Conservation (phyloP, 2,329 filamentous ascomycete species). For the Pochonia chlamydosporia region DNA sequence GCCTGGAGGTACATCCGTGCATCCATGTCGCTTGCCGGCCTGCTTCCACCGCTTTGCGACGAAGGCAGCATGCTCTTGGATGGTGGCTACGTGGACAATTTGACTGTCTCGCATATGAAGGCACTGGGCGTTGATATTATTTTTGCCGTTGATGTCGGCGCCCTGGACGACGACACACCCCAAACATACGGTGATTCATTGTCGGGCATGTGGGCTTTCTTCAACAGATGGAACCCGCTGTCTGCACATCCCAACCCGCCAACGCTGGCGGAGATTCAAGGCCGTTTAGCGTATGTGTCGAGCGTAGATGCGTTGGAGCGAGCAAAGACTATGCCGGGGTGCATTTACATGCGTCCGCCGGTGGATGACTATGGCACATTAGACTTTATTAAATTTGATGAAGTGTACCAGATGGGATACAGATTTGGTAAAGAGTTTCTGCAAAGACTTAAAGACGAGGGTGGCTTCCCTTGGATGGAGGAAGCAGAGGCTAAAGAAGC, state of each 20-base stretch:
- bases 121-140: constrained; percentile 87
- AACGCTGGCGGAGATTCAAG: constrained; percentile 93
- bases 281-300: constrained; percentile 86
- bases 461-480: constrained; percentile 63
- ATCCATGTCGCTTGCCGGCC: constrained; percentile 91
- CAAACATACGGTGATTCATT: constrained; percentile 92
- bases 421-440: constrained; percentile 78
- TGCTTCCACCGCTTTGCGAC: constrained; percentile 90
- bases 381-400: constrained; percentile 96
- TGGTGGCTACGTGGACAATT: constrained; percentile 93
- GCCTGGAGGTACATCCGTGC: constrained; percentile 96
- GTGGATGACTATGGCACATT: constrained; percentile 90
- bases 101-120: constrained; percentile 97
- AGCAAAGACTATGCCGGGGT: constrained; percentile 85
- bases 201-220: constrained; percentile 88
- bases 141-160: constrained; percentile 91
- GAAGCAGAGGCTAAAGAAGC: constrained; percentile 74
- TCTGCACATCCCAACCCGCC: constrained; percentile 85
- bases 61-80: constrained; percentile 96
- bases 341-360: constrained; percentile 93
- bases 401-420: constrained; percentile 89
- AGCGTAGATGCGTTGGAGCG: constrained; percentile 91
- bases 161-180: constrained; percentile 84
- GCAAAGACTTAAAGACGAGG: constrained; percentile 69
- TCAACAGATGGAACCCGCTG: constrained; percentile 97